A percentile compares a stretch with the other conserved stretches of the same genome.
phyloP scores from a whole-genome alignment of 345 rosid genomes.

The Eucalyptus virginea region DNA sequence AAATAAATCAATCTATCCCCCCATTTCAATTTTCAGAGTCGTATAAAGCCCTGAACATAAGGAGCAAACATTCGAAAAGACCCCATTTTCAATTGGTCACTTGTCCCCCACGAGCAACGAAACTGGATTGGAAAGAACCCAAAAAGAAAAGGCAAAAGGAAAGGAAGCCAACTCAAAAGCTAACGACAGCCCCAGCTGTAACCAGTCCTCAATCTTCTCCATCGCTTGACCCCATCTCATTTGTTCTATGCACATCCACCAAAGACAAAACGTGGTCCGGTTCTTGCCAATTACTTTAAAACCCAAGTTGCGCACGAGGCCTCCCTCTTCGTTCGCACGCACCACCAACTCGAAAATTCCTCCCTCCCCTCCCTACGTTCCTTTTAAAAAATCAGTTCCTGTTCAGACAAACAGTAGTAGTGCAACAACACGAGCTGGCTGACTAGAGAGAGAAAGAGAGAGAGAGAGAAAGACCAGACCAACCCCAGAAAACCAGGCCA shows the following conservation, averaged over 20 bases:
- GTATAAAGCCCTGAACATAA: not conserved
- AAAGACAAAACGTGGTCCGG: not conserved
- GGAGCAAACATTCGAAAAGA: not conserved
- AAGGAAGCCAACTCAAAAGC: not conserved
- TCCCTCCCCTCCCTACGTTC: not conserved
- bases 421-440: not conserved
- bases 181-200: not conserved
- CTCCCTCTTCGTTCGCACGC: not conserved
- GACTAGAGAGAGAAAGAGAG: not conserved
- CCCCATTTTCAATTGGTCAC: not conserved
- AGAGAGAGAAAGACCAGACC: not conserved
- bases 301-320: not conserved
- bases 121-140: not conserved
- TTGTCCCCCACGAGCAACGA: not conserved
- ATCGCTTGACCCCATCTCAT: not conserved
- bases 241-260: not conserved
- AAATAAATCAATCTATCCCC: not conserved
- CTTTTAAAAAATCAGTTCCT: not conserved
- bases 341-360: not conserved
- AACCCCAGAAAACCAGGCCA: not conserved
- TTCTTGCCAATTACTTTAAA: not conserved
- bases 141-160: not conserved
- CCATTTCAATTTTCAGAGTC: rapidly evolving
- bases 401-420: not conserved
- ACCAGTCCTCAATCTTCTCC: not conserved